phyloP scores from a whole-genome alignment of 208 protist genomes.

The Leptomonas seymouri region DNA sequence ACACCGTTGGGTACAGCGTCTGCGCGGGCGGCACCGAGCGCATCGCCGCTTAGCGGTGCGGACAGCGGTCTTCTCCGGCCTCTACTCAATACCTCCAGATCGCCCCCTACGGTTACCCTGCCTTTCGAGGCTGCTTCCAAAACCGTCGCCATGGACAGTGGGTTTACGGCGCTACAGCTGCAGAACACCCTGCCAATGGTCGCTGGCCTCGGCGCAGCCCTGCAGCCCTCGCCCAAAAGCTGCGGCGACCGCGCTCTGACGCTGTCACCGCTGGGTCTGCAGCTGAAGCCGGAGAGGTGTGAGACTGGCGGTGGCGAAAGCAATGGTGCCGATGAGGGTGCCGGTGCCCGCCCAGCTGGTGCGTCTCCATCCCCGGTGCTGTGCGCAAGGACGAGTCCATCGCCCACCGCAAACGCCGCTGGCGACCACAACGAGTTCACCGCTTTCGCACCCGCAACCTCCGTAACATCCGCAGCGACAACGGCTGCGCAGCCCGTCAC shows the following conservation, averaged over 20 bases:
- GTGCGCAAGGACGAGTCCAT: no score
- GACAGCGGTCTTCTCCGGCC: neutral
- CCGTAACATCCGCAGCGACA: neutral
- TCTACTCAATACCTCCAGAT: neutral
- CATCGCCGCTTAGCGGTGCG: neutral
- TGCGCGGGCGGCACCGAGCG: neutral
- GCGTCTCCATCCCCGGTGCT: no score
- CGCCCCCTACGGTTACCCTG: conserved; percentile 7
- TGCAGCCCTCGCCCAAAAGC: conserved; percentile 5
- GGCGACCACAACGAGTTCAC: neutral
- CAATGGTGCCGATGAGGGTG: no score
- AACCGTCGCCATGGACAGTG: conserved; percentile 16
- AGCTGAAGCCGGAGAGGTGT: no score
- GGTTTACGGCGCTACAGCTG: conserved; percentile 10
- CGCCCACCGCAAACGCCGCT: neutral
- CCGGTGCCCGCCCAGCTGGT: no score
- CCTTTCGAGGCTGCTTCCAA: conserved; percentile 25
- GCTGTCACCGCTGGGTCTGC: neutral
- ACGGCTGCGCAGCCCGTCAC: neutral
- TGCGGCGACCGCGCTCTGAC: neutral
- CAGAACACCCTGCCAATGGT: conserved; percentile 2
- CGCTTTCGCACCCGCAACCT: neutral
- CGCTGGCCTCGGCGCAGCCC: neutral
- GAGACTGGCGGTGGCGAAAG: no score
- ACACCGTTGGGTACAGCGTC: neutral